Conservation (phyloP, 768 basidiomycete genomes). For the Fibroporia radiculosa region DNA sequence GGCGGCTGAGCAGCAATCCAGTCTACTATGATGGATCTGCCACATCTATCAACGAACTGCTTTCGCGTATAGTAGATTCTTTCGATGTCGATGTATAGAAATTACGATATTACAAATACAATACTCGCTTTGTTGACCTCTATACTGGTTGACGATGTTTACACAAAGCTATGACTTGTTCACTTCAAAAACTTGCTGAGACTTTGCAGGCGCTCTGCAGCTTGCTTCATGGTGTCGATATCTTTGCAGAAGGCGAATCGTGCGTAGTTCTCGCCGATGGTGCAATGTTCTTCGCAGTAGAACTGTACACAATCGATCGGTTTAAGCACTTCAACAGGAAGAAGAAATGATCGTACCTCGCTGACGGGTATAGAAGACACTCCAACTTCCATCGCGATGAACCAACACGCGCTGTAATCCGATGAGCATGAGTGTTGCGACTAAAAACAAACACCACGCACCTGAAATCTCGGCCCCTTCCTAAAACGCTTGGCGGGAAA, state of each 20-base stretch:
- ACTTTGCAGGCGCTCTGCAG: constrained; percentile 74
- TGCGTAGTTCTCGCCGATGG: constrained; percentile 79
- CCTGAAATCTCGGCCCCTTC: constrained; percentile 85
- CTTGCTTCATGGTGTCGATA: constrained; percentile 68
- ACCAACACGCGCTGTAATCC: constrained; percentile 77
- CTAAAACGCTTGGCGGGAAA: constrained; percentile 68
- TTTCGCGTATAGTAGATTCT: constrained; percentile 66
- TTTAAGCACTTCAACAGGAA: constrained; percentile 5
- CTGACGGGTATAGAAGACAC: constrained; percentile 94
- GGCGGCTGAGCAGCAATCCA: constrained; percentile 70
- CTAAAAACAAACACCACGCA: constrained; percentile 23
- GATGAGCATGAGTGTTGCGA: constrained; percentile 10
- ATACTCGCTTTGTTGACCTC: too few species aligned
- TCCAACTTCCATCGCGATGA: constrained; percentile 83
- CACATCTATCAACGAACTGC: constrained; percentile 38
- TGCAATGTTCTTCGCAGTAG: constrained; percentile 82
- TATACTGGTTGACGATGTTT: too few species aligned
- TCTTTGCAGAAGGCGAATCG: constrained; percentile 98
- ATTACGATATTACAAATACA: constrained; percentile 1
- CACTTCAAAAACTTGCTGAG: constrained; percentile 56
- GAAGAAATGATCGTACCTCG: constrained; percentile 52
- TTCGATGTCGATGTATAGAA: constrained; percentile 20
- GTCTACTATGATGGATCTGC: constrained; percentile 66
- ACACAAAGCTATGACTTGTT: too few species aligned
- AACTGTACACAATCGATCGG: constrained; percentile 45